These are phyloP conservation scores for Saposhnikovia divaricata DNA, from an alignment of 129 eudicot species.

Conservation along the genomic window DNA sequence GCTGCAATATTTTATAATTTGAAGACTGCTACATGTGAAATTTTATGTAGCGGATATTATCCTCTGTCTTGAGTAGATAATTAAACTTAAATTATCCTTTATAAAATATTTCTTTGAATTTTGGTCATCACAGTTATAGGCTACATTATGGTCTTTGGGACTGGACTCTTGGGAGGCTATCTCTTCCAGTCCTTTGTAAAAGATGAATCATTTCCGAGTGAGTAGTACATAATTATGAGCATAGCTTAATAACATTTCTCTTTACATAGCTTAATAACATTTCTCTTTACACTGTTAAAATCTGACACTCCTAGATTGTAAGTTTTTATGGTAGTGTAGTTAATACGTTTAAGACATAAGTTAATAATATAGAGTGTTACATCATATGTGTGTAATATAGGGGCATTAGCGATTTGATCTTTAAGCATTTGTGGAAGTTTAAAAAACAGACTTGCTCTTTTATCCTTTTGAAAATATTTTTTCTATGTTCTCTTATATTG, in stretches of 20 bases:
- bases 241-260: background rate
- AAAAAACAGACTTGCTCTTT: background rate
- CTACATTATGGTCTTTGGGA: slow-evolving; percentile 69
- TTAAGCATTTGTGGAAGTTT: background rate
- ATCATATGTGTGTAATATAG: background rate
- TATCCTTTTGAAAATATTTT: background rate
- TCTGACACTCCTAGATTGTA: background rate
- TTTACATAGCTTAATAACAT: no score
- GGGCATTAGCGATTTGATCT: background rate
- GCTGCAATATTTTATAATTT: slow-evolving; percentile 70
- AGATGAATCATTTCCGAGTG: slow-evolving; percentile 78
- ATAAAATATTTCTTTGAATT: slow-evolving; percentile 9
- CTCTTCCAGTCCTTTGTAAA: slow-evolving; percentile 73
- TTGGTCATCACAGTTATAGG: slow-evolving; percentile 60
- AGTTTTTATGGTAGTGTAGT: background rate
- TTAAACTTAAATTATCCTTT: background rate
- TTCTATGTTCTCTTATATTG: background rate
- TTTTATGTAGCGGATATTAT: slow-evolving; percentile 2
- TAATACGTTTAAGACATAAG: background rate
- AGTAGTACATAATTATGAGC: slow-evolving; percentile 15
- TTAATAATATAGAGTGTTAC: no score
- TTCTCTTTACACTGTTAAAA: no score
- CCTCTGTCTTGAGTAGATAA: background rate
- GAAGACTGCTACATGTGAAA: slow-evolving; percentile 80
- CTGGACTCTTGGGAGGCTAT: slow-evolving; percentile 75